Percentiles rank a stretch among this genome's conserved stretches.
phyloP scores from a whole-genome alignment of 2,329 filamentous ascomycete genomes.

The Epichloe amarillans region DNA sequence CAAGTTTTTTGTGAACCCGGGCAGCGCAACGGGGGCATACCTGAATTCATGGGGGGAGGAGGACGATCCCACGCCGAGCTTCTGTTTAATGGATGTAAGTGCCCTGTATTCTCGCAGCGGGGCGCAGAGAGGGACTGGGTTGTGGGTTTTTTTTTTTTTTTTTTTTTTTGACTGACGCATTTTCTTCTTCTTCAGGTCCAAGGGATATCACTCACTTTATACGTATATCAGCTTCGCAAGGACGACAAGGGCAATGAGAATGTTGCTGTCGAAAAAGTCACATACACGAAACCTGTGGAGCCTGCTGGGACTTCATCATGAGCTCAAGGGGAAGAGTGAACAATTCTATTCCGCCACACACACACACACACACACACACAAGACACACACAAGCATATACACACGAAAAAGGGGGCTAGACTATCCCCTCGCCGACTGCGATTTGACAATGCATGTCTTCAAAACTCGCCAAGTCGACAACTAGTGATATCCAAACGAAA shows the following conservation, averaged over 20 bases:
- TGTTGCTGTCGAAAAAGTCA: slow-evolving; percentile 71
- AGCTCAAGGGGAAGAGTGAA: slow-evolving; percentile 2
- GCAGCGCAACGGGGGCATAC: slow-evolving; percentile 52
- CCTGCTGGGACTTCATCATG: slow-evolving; percentile 38
- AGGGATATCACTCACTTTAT: slow-evolving; percentile 88
- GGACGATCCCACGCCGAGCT: slow-evolving; percentile 76
- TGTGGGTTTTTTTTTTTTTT: too few species aligned
- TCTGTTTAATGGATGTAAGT: slow-evolving; percentile 96
- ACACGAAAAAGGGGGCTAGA: background rate
- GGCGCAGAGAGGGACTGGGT: too few species aligned
- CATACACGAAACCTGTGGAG: slow-evolving; percentile 64
- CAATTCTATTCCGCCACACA: background rate
- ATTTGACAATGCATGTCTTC: slow-evolving; percentile 9
- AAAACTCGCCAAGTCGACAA: slow-evolving; percentile 5
- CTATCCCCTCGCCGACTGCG: slow-evolving; percentile 1
- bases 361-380: background rate
- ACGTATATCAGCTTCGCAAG: slow-evolving; percentile 79
- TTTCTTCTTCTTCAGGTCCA: slow-evolving; percentile 51
- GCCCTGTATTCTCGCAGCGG: background rate
- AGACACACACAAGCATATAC: background rate
- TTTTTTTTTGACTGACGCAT: background rate
- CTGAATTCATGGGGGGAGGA: slow-evolving; percentile 40
- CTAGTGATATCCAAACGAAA: slow-evolving; percentile 10
- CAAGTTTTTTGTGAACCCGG: slow-evolving; percentile 61
- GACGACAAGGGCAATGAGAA: slow-evolving; percentile 65